These are phyloP conservation scores for Phyllosticta citriasiana DNA, from an alignment of 2,329 filamentous ascomycete genomes.

Conservation along the genomic window DNA sequence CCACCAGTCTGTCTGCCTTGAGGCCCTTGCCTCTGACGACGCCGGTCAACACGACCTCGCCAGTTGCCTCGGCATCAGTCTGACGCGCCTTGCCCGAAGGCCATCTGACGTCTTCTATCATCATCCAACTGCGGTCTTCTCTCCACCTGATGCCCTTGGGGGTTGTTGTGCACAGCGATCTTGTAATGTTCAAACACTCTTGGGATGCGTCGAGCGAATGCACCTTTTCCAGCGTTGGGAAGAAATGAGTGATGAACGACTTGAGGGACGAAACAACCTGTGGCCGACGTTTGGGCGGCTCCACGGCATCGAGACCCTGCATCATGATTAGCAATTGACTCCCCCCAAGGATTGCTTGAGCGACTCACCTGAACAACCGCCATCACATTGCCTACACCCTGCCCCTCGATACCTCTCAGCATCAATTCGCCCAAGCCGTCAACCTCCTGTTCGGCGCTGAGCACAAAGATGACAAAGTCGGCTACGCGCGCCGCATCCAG, in stretches of 20 bases:
- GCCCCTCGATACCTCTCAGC: slow-evolving; percentile 77
- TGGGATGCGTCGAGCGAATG: slow-evolving; percentile 81
- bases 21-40: slow-evolving; percentile 76
- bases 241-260: slow-evolving; percentile 89
- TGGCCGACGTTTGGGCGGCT: slow-evolving; percentile 66
- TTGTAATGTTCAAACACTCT: slow-evolving; percentile 82
- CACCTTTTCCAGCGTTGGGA: slow-evolving; percentile 83
- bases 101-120: slow-evolving; percentile 74
- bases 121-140: slow-evolving; percentile 91
- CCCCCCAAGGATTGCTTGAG: not conserved
- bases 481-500: slow-evolving; percentile 80
- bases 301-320: slow-evolving; percentile 59
- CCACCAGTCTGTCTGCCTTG: slow-evolving; percentile 81
- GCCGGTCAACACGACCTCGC: slow-evolving; percentile 68
- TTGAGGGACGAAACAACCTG: slow-evolving; percentile 75
- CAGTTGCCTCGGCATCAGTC: slow-evolving; percentile 39
- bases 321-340: slow-evolving; percentile 1
- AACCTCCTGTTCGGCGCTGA: slow-evolving; percentile 75
- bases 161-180: slow-evolving; percentile 81
- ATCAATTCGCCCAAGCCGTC: slow-evolving; percentile 78
- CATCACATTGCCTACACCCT: slow-evolving; percentile 89
- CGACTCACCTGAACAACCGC: slow-evolving; percentile 56
- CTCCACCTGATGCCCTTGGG: slow-evolving; percentile 94
- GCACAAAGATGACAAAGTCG: slow-evolving; percentile 80
- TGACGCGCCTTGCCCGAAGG: slow-evolving; percentile 36